These are phyloP conservation scores for Juncus inflexus DNA, from an alignment of 176 grass and related monocot genomes.

Conservation along the genomic window DNA sequence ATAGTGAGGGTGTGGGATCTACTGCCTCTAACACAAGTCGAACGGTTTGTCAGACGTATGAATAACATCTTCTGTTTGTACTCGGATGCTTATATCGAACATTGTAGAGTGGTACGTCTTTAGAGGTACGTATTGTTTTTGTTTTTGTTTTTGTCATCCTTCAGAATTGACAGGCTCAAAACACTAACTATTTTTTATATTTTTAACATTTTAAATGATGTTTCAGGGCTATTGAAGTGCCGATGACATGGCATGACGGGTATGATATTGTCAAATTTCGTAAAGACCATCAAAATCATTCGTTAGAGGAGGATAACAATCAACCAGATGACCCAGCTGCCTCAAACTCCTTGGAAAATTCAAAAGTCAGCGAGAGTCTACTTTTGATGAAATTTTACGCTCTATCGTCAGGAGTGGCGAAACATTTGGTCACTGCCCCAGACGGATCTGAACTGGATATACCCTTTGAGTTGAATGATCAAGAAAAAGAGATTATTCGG, in stretches of 20 bases:
- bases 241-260: conserved; percentile 42
- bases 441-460: conserved; percentile 70
- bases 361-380: conserved; percentile 79
- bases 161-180: neutral
- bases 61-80: conserved; percentile 64
- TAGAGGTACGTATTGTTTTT: conserved; percentile 39
- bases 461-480: conserved; percentile 77
- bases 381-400: conserved; percentile 83
- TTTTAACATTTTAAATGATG: neutral
- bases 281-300: conserved; percentile 24
- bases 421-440: conserved; percentile 56
- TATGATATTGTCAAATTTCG: conserved; percentile 44
- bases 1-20: conserved; percentile 73
- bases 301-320: too few relatives aligned
- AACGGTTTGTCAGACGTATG: conserved; percentile 40
- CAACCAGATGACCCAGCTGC: neutral
- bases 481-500: conserved; percentile 57
- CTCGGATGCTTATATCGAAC: conserved; percentile 52
- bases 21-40: conserved; percentile 37
- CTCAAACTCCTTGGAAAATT: conserved; percentile 41
- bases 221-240: conserved; percentile 58
- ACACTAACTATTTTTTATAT: neutral
- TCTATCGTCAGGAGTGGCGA: conserved; percentile 55
- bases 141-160: neutral
- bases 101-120: conserved; percentile 32